Base-by-base conservation (phyloP, 768 basidiomycete genomes). In the Kwoniella heveanensis region DNA sequence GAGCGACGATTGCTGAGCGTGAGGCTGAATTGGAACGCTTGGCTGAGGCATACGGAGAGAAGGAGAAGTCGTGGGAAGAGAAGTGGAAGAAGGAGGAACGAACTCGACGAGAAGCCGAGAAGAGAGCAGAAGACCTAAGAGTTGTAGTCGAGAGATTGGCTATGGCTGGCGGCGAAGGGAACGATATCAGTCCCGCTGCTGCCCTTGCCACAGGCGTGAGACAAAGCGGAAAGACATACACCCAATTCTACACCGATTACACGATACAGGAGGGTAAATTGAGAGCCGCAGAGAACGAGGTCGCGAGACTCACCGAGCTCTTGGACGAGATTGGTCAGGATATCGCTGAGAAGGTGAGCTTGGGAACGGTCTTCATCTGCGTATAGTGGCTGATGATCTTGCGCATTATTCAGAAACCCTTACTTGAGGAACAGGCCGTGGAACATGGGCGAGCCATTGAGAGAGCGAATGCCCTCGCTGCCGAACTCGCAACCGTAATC, bases 171-270 rank as follows among this genome's bases (percentile, higher is more conserved):
- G 76, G 83, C 82, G 6, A 86, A 85, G 36, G 86, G 84, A 48
- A 77, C 81, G 86, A 87, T 48, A 81, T 93, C 19, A 92, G 90
- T 73, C 92, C 94, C 1, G 91, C 93, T 0, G 90, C 94, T 13
- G 88, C 89, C 3, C 87, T 95, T 82, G 91, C 88, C 7, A 88
- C 88, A 80, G 86, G 84, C 65, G 85, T 88, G 22, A 92, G 93
- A 81, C 87, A 86, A 78, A 85, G 83, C 27, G 81, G 82, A 4
- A 90, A 90, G 83, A 90, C 90, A 0, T 95, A 95, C 81, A 95
- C 95, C 0, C 90, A 96, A 73, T 88, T 98, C 22, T 97, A 96
- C 77, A 85, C 90, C 17, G 92, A 96, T 74, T 91, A 91, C 69
- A 87, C 95, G 36, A 85, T 86, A 57, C 84, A 94, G 44, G 89